A percentile compares a stretch with the other conserved stretches of the same genome.
Evolutionary conservation across 23 red algal genomes (phyloP).

Genomic region (Porphyridium purpureum): DNA sequence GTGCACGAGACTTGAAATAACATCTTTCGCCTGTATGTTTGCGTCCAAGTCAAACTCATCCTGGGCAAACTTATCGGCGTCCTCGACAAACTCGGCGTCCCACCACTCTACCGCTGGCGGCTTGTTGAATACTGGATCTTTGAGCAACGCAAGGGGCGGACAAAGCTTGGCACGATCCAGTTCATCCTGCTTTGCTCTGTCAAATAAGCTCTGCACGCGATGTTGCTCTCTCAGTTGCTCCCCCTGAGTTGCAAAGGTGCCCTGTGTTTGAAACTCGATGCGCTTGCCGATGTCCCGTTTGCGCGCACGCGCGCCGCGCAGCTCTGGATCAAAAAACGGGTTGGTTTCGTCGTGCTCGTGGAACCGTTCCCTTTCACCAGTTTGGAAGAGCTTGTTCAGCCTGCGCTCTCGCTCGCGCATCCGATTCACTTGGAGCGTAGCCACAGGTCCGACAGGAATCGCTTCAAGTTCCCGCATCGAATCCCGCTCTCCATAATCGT

Average conservation of each 20-base stretch:
- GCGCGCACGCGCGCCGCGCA: slow-evolving; percentile 14
- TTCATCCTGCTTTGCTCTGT: slow-evolving; percentile 11
- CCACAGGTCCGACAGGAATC: slow-evolving; percentile 33
- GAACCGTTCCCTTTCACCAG: slow-evolving; percentile 25
- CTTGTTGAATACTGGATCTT: slow-evolving; percentile 4
- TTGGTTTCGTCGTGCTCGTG: slow-evolving; percentile 40
- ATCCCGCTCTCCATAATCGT: too few relatives aligned
- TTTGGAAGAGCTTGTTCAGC: slow-evolving; percentile 34
- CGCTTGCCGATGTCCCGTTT: too few relatives aligned
- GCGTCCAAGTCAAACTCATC: not conserved
- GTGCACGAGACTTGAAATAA: slow-evolving; percentile 42
- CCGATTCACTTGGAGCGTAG: slow-evolving; percentile 22
- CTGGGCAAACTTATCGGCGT: slow-evolving; percentile 1
- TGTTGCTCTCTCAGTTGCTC: slow-evolving; percentile 34
- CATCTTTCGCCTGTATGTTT: slow-evolving; percentile 11
- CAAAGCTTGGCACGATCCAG: slow-evolving; percentile 31
- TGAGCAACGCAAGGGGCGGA: slow-evolving; percentile 14
- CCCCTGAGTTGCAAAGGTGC: slow-evolving; percentile 27
- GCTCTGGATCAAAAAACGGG: slow-evolving; percentile 29
- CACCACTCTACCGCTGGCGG: slow-evolving; percentile 56
- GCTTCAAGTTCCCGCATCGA: slow-evolving; percentile 23
- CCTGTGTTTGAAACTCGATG: slow-evolving; percentile 25
- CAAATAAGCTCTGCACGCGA: slow-evolving; percentile 11
- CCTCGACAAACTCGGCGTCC: slow-evolving; percentile 44
- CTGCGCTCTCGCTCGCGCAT: slow-evolving; percentile 15